Conservation (phyloP, 1,284 basidiomycete genomes). For the Moesziomyces globuligerus region DNA sequence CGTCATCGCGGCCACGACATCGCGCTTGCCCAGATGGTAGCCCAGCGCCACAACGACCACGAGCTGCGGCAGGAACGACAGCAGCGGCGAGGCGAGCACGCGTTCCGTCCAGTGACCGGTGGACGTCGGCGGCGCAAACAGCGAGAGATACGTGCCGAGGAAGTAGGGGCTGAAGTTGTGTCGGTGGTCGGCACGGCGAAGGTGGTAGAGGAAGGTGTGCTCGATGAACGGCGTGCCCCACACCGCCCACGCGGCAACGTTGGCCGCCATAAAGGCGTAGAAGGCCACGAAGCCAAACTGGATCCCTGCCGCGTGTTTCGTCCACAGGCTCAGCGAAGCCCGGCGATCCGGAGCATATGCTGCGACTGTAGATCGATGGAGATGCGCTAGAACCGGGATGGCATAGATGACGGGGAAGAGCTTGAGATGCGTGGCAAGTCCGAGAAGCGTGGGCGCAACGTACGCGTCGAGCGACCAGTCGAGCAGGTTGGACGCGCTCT, state of each 20-base stretch:
- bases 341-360: slow-evolving; percentile 34
- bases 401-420: slow-evolving; percentile 89
- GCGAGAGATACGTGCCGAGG: slow-evolving; percentile 84
- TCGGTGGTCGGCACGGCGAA: slow-evolving; percentile 88
- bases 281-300: slow-evolving; percentile 78
- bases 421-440: slow-evolving; percentile 62
- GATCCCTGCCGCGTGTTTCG: slow-evolving; percentile 70
- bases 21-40: slow-evolving; percentile 73
- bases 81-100: slow-evolving; percentile 45
- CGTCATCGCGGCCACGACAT: slow-evolving; percentile 84
- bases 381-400: slow-evolving; percentile 76
- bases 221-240: slow-evolving; percentile 93
- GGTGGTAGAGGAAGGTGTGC: slow-evolving; percentile 92
- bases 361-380: slow-evolving; percentile 67
- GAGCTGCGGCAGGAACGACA: slow-evolving; percentile 76
- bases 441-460: slow-evolving; percentile 53
- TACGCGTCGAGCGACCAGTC: slow-evolving; percentile 52
- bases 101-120: slow-evolving; percentile 7
- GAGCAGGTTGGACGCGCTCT: slow-evolving; percentile 32
- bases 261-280: slow-evolving; percentile 77
- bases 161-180: slow-evolving; percentile 99
- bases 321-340: slow-evolving; percentile 26
- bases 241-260: slow-evolving; percentile 69
- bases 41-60: slow-evolving; percentile 76
- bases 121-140: slow-evolving; percentile 7